Evolutionary conservation across 108 stramenopile species (phyloP).

Genomic region (Pseudonitzschia multistriata): DNA sequence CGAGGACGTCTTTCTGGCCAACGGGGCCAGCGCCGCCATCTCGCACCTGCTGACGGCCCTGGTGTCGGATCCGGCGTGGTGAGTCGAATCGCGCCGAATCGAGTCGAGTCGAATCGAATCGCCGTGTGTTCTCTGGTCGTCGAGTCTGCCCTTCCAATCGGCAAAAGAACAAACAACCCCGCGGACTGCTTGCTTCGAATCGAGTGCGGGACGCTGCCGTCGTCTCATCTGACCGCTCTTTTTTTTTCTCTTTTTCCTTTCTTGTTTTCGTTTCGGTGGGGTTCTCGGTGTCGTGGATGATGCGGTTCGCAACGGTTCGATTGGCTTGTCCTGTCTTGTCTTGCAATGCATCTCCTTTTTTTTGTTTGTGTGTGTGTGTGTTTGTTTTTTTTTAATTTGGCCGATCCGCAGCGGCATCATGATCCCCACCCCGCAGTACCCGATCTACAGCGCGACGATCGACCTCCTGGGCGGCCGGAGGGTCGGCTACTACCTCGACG

Average conservation of each 20-base stretch:
- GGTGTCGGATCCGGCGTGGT: conserved; percentile 57
- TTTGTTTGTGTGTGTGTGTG: background rate
- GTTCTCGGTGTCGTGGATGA: too few species aligned
- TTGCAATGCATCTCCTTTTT: background rate
- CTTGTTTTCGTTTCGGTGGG: background rate
- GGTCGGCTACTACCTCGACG: conserved; percentile 91
- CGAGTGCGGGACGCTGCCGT: too few species aligned
- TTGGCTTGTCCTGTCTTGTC: too few species aligned
- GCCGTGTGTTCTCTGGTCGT: too few species aligned
- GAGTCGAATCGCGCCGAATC: too few species aligned
- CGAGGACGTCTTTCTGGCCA: conserved; percentile 91
- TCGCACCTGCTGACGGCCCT: conserved; percentile 75
- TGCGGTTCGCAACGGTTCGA: too few species aligned
- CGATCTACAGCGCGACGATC: conserved; percentile 91
- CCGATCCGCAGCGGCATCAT: conserved; percentile 68
- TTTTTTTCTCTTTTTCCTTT: background rate
- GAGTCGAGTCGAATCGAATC: too few species aligned
- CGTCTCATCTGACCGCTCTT: too few species aligned
- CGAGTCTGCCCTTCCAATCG: too few species aligned
- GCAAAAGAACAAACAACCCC: too few species aligned
- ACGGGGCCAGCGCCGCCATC: conserved; percentile 93
- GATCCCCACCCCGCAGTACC: conserved; percentile 98
- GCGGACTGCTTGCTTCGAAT: too few species aligned
- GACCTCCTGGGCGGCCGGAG: conserved; percentile 83
- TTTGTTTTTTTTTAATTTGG: background rate